phyloP scores from a whole-genome alignment of 129 eudicot genomes.

The Daucus carota region DH1_v3.0 NC_030382.2:57446001-57446500 shows the following conservation, averaged over 20 bases:
- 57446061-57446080: neutral
- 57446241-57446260: neutral
- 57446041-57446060: neutral
- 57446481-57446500: slow-evolving; percentile 90
- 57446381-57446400: slow-evolving; percentile 70
- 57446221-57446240: neutral
- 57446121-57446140: neutral
- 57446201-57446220: no score
- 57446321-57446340: neutral
- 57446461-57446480: slow-evolving; percentile 89
- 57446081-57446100: neutral
- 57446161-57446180: neutral
- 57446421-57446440: slow-evolving; percentile 97
- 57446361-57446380: slow-evolving; percentile 83
- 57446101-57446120: neutral
- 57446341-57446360: neutral
- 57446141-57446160: neutral
- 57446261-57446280: neutral
- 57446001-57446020: neutral
- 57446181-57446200: neutral
- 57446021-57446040: neutral
- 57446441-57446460: slow-evolving; percentile 91
- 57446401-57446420: slow-evolving; percentile 92
- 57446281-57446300: neutral
- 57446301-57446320: neutral